phyloP scores from a whole-genome alignment of 768 basidiomycete genomes.

The Hemileccinum impolitum region DNA sequence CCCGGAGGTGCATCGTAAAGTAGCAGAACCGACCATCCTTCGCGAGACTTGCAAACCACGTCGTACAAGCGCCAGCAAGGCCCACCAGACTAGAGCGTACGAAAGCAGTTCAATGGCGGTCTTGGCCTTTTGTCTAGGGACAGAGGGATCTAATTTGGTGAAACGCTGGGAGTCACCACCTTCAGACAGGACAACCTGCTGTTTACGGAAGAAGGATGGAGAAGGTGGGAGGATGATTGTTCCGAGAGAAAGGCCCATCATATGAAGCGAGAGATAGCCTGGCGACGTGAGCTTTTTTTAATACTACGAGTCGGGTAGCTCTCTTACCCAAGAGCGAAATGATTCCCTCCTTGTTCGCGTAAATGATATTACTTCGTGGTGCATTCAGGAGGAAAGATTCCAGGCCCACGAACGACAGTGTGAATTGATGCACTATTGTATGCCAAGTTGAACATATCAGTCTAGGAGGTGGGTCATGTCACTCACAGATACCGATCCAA shows the following conservation, averaged over 20 bases:
- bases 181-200: slow-evolving; percentile 30
- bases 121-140: slow-evolving; percentile 64
- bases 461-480: background rate
- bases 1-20: background rate
- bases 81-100: slow-evolving; percentile 81
- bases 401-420: slow-evolving; percentile 53
- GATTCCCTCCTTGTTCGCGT: slow-evolving; percentile 90
- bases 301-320: background rate
- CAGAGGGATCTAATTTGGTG: slow-evolving; percentile 14
- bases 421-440: slow-evolving; percentile 65
- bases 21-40: slow-evolving; percentile 47
- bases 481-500: slow-evolving; percentile 54
- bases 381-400: slow-evolving; percentile 63
- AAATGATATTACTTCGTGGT: slow-evolving; percentile 60
- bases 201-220: slow-evolving; percentile 66
- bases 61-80: slow-evolving; percentile 39
- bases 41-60: slow-evolving; percentile 50
- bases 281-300: slow-evolving; percentile 1
- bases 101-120: slow-evolving; percentile 72
- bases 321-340: slow-evolving; percentile 66
- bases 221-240: slow-evolving; percentile 76
- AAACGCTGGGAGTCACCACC: slow-evolving; percentile 1
- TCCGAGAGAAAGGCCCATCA: slow-evolving; percentile 81
- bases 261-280: slow-evolving; percentile 90
- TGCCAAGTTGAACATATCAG: background rate